phyloP scores from a whole-genome alignment of 2,329 filamentous ascomycete species.

The Chaetomium sp. region DNA sequence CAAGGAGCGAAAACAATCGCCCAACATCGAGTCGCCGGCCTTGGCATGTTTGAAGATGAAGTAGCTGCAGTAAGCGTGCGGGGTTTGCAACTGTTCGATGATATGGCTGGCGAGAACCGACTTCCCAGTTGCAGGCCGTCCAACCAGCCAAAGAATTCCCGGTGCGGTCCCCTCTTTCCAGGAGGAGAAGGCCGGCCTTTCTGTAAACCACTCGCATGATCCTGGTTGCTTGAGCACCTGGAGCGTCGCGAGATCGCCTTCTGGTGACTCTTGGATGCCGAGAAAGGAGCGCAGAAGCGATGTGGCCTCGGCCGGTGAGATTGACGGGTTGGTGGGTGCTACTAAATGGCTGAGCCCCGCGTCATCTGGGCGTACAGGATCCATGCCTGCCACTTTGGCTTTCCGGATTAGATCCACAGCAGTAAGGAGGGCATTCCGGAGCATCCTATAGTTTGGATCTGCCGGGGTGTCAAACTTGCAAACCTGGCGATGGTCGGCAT shows the following conservation, averaged over 20 bases:
- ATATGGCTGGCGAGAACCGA: constrained; percentile 30
- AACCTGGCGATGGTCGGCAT: constrained; percentile 32
- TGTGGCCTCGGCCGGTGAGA: constrained; percentile 1
- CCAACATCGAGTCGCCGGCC: constrained; percentile 20
- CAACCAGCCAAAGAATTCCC: constrained; percentile 28
- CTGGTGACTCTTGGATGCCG: constrained; percentile 18
- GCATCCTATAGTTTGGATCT: constrained; percentile 29
- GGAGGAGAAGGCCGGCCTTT: constrained; percentile 17
- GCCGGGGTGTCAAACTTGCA: constrained; percentile 30
- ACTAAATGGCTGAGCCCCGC: too few species aligned
- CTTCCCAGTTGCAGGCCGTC: constrained; percentile 31
- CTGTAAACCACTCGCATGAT: constrained; percentile 29
- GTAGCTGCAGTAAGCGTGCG: constrained; percentile 24
- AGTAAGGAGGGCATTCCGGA: constrained; percentile 28
- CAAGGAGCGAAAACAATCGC: constrained; percentile 24
- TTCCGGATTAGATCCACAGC: constrained; percentile 24
- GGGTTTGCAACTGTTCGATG: constrained; percentile 24
- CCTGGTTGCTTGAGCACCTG: constrained; percentile 26
- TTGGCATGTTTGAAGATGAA: constrained; percentile 27
- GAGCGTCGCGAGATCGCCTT: constrained; percentile 23
- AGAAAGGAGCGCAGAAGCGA: constrained; percentile 20
- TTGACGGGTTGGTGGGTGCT: neutral
- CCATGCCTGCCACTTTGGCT: neutral
- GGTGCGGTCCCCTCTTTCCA: constrained; percentile 20
- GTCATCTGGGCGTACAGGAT: too few species aligned